These are phyloP conservation scores for Boletales sp. DNA, from an alignment of 768 basidiomycete genomes.

Conservation along the genomic window DNA sequence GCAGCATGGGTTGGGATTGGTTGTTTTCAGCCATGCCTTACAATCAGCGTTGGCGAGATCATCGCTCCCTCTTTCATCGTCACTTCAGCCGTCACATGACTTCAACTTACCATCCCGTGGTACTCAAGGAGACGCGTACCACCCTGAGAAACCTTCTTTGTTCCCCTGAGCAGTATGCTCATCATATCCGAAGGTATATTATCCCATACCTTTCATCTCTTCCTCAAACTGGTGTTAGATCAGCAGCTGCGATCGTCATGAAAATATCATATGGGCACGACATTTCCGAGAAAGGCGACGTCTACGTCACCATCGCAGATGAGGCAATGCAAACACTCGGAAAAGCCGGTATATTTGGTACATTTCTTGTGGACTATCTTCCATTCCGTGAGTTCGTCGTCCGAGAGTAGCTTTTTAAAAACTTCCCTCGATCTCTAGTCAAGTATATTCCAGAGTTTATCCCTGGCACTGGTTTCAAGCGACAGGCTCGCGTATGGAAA, in stretches of 20 bases:
- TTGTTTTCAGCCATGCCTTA: conserved; percentile 40
- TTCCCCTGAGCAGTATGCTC: conserved; percentile 35
- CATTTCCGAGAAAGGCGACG: conserved; percentile 36
- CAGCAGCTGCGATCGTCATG: conserved; percentile 38
- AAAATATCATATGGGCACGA: conserved; percentile 40
- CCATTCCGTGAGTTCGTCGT: conserved; percentile 24
- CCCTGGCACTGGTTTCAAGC: conserved; percentile 48
- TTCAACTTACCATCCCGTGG: conserved; percentile 22
- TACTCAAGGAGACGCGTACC: conserved; percentile 35
- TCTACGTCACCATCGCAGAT: conserved; percentile 40
- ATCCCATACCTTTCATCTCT: neutral
- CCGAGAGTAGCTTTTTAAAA: neutral
- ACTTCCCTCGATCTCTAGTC: conserved; percentile 19
- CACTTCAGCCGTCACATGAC: conserved; percentile 31
- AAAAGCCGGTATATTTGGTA: conserved; percentile 40
- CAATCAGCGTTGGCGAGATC: conserved; percentile 34
- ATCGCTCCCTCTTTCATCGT: conserved; percentile 37
- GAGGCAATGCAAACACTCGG: conserved; percentile 34
- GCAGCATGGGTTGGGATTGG: conserved; percentile 48
- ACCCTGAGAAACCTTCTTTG: conserved; percentile 36
- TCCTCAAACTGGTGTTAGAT: conserved; percentile 15
- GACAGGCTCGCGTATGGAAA: conserved; percentile 42
- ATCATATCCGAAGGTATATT: conserved; percentile 35
- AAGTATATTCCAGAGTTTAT: conserved; percentile 49
- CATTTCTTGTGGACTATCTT: conserved; percentile 40